Percentiles rank a stretch among this genome's conserved stretches.
Conservation (phyloP, 768 basidiomycete species). For the Auricularia heimuer region DNA sequence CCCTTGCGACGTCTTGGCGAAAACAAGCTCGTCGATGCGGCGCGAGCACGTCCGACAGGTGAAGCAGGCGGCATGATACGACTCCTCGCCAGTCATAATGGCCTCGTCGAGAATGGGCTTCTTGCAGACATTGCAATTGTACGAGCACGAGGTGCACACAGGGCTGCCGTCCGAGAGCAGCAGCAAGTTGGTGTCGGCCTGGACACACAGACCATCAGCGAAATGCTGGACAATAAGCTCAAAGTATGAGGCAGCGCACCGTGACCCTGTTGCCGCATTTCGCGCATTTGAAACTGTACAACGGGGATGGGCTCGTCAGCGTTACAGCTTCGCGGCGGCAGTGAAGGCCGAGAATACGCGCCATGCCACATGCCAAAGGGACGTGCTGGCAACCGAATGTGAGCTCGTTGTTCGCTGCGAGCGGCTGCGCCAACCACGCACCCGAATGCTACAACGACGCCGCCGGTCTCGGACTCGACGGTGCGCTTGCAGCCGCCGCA, state of each 20-base stretch:
- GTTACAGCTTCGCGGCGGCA: background rate
- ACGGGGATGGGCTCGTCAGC: constrained; percentile 6
- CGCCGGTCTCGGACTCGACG: constrained; percentile 71
- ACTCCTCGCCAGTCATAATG: constrained; percentile 98
- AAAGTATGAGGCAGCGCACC: constrained; percentile 4
- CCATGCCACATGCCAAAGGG: constrained; percentile 89
- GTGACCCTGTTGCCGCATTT: constrained; percentile 88
- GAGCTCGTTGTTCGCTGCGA: background rate
- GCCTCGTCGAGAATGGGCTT: constrained; percentile 96
- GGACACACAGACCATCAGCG: background rate
- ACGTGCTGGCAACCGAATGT: constrained; percentile 45
- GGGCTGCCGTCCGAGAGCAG: constrained; percentile 96
- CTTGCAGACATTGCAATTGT: constrained; percentile 91
- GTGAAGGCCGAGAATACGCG: constrained; percentile 9
- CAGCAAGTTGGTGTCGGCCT: constrained; percentile 91
- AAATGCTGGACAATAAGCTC: constrained; percentile 5
- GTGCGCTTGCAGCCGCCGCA: constrained; percentile 80
- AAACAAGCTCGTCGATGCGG: constrained; percentile 95
- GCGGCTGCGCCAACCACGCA: constrained; percentile 30
- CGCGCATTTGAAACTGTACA: constrained; percentile 75
- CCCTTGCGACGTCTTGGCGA: constrained; percentile 95
- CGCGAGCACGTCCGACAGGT: constrained; percentile 93
- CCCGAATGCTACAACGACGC: constrained; percentile 94
- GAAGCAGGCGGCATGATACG: constrained; percentile 97
- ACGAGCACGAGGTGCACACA: constrained; percentile 87